These are phyloP conservation scores for Leishmania tarentolae DNA, from an alignment of 208 protist genomes.

Conservation along the genomic window DNA sequence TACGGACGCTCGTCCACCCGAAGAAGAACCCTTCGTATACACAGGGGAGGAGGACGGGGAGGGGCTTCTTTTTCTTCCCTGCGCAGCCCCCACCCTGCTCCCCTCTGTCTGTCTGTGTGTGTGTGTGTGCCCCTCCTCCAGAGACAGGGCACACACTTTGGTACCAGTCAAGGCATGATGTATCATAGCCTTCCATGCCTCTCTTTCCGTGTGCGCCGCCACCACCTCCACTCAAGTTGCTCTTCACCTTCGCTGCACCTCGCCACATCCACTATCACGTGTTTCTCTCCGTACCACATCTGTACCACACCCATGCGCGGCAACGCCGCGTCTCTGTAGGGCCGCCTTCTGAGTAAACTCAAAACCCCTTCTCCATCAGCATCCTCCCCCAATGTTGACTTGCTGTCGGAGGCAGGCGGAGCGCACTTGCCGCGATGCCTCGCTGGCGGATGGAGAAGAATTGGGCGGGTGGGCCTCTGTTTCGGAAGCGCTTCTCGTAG, in stretches of 20 bases:
- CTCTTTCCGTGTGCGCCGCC: not conserved
- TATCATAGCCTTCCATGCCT: not conserved
- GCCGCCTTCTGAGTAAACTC: not conserved
- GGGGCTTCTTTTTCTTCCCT: too few species aligned
- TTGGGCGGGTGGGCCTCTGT: conserved; percentile 40
- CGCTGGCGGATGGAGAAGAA: conserved; percentile 12
- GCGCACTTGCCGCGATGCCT: conserved; percentile 2
- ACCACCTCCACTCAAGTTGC: not conserved
- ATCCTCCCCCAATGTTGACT: conserved; percentile 9
- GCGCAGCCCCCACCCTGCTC: too few species aligned
- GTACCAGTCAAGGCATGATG: not conserved
- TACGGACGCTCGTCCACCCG: conserved; percentile 3
- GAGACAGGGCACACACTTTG: not conserved
- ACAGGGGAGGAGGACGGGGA: not conserved
- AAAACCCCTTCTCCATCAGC: not conserved
- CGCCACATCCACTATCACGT: not conserved
- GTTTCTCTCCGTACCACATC: not conserved
- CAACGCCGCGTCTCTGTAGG: not conserved
- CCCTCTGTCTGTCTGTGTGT: too few species aligned
- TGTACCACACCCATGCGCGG: not conserved
- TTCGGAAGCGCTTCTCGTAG: conserved; percentile 30
- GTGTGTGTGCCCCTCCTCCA: not conserved
- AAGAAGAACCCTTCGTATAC: not conserved
- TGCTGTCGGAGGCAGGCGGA: not conserved
- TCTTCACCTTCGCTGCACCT: not conserved